phyloP scores from a whole-genome alignment of 371 early-diverging fungal species.

The Circinella umbellata region DNA sequence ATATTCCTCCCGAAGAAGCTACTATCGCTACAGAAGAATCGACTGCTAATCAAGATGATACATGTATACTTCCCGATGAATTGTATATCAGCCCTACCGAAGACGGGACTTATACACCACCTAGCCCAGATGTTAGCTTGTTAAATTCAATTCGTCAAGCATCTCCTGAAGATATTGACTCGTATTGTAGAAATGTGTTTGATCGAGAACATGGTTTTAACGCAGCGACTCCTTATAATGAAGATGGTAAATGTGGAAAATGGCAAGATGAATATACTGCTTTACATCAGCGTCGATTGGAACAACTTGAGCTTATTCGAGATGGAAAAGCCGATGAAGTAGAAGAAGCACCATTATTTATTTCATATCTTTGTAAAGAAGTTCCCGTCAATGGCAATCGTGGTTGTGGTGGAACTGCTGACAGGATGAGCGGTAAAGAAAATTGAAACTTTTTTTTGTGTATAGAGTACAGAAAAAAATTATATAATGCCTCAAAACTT shows the following conservation, averaged over 20 bases:
- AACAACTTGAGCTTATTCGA: conserved; percentile 28
- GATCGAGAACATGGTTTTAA: conserved; percentile 23
- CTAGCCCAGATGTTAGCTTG: conserved; percentile 31
- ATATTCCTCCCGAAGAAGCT: not conserved
- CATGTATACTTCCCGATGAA: conserved; percentile 25
- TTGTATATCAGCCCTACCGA: conserved; percentile 27
- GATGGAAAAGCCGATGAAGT: conserved; percentile 18
- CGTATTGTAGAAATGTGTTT: conserved; percentile 30
- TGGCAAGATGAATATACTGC: conserved; percentile 37
- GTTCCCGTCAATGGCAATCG: conserved; percentile 27
- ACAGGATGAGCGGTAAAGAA: conserved; percentile 49
- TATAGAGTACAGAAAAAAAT: too few relatives aligned
- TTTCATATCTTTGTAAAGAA: conserved; percentile 30
- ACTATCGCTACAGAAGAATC: conserved; percentile 4
- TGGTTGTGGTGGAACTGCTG: conserved; percentile 58
- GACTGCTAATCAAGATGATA: not conserved
- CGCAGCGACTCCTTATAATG: conserved; percentile 23
- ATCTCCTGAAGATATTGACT: conserved; percentile 20
- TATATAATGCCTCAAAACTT: too few relatives aligned
- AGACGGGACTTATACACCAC: conserved; percentile 41
- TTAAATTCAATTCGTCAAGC: conserved; percentile 24
- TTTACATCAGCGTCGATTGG: conserved; percentile 27
- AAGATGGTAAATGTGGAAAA: conserved; percentile 34
- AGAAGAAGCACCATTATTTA: conserved; percentile 27
- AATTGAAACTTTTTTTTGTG: not conserved